These are phyloP conservation scores for Bipolaris gigantea DNA, from an alignment of 2,329 filamentous ascomycete species.

Conservation along the genomic window DNA sequence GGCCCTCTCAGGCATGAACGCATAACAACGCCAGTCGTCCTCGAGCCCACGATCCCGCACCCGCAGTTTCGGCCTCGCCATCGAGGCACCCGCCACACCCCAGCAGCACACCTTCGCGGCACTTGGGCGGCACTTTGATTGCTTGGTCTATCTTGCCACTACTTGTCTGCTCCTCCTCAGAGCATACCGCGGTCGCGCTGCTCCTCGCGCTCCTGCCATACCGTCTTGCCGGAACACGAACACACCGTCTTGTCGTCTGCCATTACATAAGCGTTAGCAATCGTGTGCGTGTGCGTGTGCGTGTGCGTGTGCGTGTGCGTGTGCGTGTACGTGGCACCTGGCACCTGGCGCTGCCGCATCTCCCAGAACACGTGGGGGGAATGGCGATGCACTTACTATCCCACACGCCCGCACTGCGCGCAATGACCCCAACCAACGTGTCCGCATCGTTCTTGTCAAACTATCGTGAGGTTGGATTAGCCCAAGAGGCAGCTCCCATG, in stretches of 20 bases:
- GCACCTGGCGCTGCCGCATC: neutral
- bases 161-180: slow-evolving; percentile 58
- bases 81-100: slow-evolving; percentile 27
- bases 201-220: slow-evolving; percentile 95
- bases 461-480: slow-evolving; percentile 28
- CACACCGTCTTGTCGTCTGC: slow-evolving; percentile 90
- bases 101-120: slow-evolving; percentile 20
- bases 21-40: slow-evolving; percentile 35
- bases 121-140: slow-evolving; percentile 22
- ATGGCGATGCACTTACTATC: slow-evolving; percentile 54
- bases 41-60: slow-evolving; percentile 36
- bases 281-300: too few relatives aligned
- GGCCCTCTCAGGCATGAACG: slow-evolving; percentile 38
- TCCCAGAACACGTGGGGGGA: slow-evolving; percentile 1
- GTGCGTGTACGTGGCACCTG: too few relatives aligned
- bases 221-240: slow-evolving; percentile 94
- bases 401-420: slow-evolving; percentile 95
- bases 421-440: slow-evolving; percentile 90
- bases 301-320: too few relatives aligned
- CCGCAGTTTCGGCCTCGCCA: slow-evolving; percentile 41
- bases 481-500: slow-evolving; percentile 46
- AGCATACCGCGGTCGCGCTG: slow-evolving; percentile 90
- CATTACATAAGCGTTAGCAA: slow-evolving; percentile 2
- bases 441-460: slow-evolving; percentile 68
- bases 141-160: slow-evolving; percentile 22